phyloP scores from a whole-genome alignment of 129 eudicot species.

The Artemisia tridentata region DNA sequence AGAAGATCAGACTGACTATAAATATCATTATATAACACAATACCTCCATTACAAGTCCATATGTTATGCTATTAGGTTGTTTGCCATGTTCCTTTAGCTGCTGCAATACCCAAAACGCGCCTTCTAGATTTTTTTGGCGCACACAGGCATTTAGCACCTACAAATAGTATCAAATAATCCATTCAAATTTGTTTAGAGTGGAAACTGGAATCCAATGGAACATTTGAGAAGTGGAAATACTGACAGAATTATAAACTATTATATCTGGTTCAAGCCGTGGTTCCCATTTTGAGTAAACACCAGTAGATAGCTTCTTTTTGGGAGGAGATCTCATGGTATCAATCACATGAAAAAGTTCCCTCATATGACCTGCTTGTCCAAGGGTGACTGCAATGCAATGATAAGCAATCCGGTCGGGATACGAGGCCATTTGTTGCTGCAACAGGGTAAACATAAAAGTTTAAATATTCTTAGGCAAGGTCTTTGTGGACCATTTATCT shows the following conservation, averaged over 20 bases:
- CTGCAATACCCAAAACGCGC: constrained; percentile 94
- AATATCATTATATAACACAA: background rate
- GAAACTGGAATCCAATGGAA: background rate
- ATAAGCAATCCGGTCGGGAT: constrained; percentile 86
- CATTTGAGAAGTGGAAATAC: constrained; percentile 26
- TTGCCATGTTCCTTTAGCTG: constrained; percentile 68
- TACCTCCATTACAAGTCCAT: constrained; percentile 98
- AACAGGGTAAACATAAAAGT: constrained; percentile 1
- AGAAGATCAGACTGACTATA: background rate
- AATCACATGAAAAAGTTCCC: constrained; percentile 87
- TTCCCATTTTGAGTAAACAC: constrained; percentile 68
- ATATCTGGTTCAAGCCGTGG: constrained; percentile 91
- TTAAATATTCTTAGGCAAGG: background rate
- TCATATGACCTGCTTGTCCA: constrained; percentile 97
- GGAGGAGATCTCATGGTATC: constrained; percentile 91
- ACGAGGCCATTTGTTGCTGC: constrained; percentile 75
- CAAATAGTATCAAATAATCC: background rate
- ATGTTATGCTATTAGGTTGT: constrained; percentile 74
- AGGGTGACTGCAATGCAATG: constrained; percentile 86
- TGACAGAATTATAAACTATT: constrained; percentile 80
- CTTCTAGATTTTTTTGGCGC: constrained; percentile 76
- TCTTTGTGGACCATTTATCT: constrained; percentile 12
- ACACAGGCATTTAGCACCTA: constrained; percentile 96
- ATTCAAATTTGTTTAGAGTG: background rate
- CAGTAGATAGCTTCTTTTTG: constrained; percentile 59